A percentile compares a stretch with the other conserved stretches of the same genome.
phyloP scores from a whole-genome alignment of 108 stramenopile species.

The Seminavis robusta region DNA sequence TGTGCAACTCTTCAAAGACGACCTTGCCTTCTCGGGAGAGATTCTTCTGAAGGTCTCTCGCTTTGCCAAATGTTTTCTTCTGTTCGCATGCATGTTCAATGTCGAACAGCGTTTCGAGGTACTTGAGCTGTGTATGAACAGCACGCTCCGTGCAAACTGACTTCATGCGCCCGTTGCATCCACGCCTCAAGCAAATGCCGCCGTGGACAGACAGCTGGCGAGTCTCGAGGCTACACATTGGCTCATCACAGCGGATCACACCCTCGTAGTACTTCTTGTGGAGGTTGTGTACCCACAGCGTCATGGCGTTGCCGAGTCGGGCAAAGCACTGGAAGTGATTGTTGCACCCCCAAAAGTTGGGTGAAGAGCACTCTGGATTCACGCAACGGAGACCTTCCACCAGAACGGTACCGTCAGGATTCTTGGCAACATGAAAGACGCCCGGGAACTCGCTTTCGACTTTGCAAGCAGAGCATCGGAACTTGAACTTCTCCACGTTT shows the following conservation, averaged over 20 bases:
- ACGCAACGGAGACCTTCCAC: slow-evolving; percentile 40
- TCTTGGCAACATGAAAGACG: slow-evolving; percentile 41
- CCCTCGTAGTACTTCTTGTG: slow-evolving; percentile 63
- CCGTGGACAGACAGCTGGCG: slow-evolving; percentile 77
- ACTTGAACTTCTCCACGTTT: slow-evolving; percentile 67
- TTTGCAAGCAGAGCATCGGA: slow-evolving; percentile 61
- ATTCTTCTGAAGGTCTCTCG: slow-evolving; percentile 41
- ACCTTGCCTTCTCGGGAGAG: slow-evolving; percentile 48
- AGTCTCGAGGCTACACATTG: slow-evolving; percentile 71
- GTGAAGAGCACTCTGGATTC: slow-evolving; percentile 51
- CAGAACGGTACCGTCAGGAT: slow-evolving; percentile 2
- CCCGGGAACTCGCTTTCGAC: slow-evolving; percentile 60
- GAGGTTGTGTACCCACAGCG: slow-evolving; percentile 20
- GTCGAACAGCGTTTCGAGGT: slow-evolving; percentile 79
- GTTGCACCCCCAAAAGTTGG: slow-evolving; percentile 63
- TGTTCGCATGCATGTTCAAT: slow-evolving; percentile 61
- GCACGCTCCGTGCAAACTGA: slow-evolving; percentile 37
- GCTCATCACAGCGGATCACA: slow-evolving; percentile 72
- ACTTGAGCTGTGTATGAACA: slow-evolving; percentile 80
- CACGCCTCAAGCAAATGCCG: slow-evolving; percentile 60
- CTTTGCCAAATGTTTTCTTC: slow-evolving; percentile 21
- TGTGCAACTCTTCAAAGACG: slow-evolving; percentile 26
- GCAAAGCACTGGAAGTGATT: slow-evolving; percentile 50
- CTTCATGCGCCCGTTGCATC: slow-evolving; percentile 74
- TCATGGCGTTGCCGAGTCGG: slow-evolving; percentile 53